These are phyloP conservation scores for Diplocarpon rosae DNA, from an alignment of 2,329 filamentous ascomycete species.

Conservation along the genomic window DNA sequence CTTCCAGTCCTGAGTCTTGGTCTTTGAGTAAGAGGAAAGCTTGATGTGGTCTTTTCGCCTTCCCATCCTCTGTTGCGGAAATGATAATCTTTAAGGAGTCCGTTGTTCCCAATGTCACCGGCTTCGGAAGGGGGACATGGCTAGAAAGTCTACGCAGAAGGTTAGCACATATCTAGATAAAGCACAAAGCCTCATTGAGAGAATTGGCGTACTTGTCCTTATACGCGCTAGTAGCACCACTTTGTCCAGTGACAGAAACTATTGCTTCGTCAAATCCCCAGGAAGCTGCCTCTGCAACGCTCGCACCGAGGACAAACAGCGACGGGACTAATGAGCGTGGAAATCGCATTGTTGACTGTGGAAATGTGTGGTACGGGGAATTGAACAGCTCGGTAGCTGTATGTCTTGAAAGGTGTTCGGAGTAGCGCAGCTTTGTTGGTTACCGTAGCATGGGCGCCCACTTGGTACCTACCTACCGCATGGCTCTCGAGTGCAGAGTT, in stretches of 20 bases:
- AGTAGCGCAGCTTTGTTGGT: not conserved
- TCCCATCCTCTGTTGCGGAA: conserved; percentile 69
- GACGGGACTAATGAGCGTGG: conserved; percentile 32
- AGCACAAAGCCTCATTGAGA: not conserved
- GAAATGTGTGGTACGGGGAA: conserved; percentile 3
- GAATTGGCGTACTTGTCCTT: conserved; percentile 52
- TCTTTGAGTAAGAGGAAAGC: conserved; percentile 82
- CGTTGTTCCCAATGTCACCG: conserved; percentile 51
- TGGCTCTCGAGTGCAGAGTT: too few species aligned
- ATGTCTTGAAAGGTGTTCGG: conserved; percentile 4
- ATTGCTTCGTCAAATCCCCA: conserved; percentile 69
- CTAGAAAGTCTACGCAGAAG: conserved; percentile 20
- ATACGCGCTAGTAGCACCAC: conserved; percentile 33
- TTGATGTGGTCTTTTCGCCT: conserved; percentile 80
- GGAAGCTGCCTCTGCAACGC: conserved; percentile 34
- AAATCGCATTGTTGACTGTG: conserved; percentile 30
- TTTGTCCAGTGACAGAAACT: conserved; percentile 52
- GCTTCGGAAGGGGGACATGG: conserved; percentile 38
- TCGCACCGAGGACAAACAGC: conserved; percentile 31
- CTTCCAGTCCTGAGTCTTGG: conserved; percentile 63
- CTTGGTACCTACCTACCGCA: too few species aligned
- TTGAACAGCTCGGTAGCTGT: conserved; percentile 7
- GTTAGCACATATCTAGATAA: conserved; percentile 7
- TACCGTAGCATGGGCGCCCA: not conserved
- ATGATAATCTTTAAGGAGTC: conserved; percentile 75